Conservation (phyloP, 2,329 filamentous ascomycete genomes). For the Hypoxylon sp. region DNA sequence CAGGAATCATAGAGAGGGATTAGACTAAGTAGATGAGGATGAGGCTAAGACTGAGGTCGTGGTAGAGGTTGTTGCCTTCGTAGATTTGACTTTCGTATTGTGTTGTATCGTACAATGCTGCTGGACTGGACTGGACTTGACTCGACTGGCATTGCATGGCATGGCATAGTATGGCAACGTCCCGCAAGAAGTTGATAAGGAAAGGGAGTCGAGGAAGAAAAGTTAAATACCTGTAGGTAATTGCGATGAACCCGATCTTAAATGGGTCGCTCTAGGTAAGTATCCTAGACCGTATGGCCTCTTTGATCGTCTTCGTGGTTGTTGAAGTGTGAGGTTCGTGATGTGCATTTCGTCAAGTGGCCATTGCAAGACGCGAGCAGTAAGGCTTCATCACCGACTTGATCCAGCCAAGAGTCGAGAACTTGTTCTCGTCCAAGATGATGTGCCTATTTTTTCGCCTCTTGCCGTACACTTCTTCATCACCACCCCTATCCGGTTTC, state of each 20-base stretch:
- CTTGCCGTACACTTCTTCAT: no score
- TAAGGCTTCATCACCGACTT: background rate
- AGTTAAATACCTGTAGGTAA: conserved; percentile 2
- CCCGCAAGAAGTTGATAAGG: background rate
- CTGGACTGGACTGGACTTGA: background rate
- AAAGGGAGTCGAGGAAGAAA: background rate
- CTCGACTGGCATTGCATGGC: no score
- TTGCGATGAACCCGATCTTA: conserved; percentile 21
- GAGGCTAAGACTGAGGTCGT: conserved; percentile 12
- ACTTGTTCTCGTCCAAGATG: no score
- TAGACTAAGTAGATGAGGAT: conserved; percentile 19
- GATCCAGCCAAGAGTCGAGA: no score
- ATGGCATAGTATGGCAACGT: background rate
- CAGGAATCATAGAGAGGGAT: conserved; percentile 9
- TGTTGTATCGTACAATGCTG: background rate
- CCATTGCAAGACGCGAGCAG: no score
- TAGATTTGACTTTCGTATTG: conserved; percentile 16
- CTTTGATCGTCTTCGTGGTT: background rate
- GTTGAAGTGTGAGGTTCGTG: background rate
- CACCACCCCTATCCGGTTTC: no score
- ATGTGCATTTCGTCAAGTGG: background rate
- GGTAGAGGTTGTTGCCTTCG: conserved; percentile 13
- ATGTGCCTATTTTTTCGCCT: no score
- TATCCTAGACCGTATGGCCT: conserved; percentile 22
- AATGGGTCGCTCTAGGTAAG: conserved; percentile 28